Evolutionary conservation across 2,329 filamentous ascomycete species (phyloP).

Genomic region (Neopestalotiopsis sp.): DNA sequence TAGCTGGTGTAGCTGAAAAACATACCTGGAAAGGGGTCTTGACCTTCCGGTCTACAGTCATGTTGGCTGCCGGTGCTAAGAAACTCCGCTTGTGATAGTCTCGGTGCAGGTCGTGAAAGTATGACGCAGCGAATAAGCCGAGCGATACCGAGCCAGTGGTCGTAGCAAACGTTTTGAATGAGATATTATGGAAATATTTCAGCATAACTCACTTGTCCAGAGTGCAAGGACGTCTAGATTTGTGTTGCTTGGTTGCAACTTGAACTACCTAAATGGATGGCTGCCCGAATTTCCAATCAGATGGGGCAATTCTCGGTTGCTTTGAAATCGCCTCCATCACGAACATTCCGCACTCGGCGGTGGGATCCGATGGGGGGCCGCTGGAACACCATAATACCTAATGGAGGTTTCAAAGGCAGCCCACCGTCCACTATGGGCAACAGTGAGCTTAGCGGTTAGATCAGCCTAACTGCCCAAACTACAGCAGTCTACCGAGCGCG

Average conservation of each 20-base stretch:
- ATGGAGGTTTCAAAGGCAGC: not conserved
- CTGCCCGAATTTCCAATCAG: slow-evolving; percentile 15
- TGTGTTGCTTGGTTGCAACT: not conserved
- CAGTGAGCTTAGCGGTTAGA: not conserved
- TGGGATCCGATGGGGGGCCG: not conserved
- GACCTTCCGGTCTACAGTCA: slow-evolving; percentile 36
- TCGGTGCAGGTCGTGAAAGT: slow-evolving; percentile 30
- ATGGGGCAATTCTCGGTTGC: slow-evolving; percentile 29
- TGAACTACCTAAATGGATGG: not conserved
- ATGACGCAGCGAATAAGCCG: slow-evolving; percentile 30
- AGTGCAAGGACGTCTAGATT: slow-evolving; percentile 4
- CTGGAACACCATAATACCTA: not conserved
- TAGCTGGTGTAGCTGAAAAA: slow-evolving; percentile 20
- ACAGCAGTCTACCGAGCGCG: not conserved
- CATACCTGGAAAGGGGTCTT: slow-evolving; percentile 42
- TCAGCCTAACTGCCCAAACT: not conserved
- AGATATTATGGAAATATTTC: slow-evolving; percentile 31
- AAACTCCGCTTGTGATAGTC: slow-evolving; percentile 22
- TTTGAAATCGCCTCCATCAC: slow-evolving; percentile 42
- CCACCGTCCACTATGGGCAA: too few species aligned
- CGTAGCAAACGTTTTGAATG: slow-evolving; percentile 31
- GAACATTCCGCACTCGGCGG: slow-evolving; percentile 15
- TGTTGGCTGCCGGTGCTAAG: slow-evolving; percentile 26
- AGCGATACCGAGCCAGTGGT: slow-evolving; percentile 29
- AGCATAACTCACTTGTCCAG: slow-evolving; percentile 28